Conservation (phyloP, 139 green algal species). For the Ostreobium quekettii region DNA sequence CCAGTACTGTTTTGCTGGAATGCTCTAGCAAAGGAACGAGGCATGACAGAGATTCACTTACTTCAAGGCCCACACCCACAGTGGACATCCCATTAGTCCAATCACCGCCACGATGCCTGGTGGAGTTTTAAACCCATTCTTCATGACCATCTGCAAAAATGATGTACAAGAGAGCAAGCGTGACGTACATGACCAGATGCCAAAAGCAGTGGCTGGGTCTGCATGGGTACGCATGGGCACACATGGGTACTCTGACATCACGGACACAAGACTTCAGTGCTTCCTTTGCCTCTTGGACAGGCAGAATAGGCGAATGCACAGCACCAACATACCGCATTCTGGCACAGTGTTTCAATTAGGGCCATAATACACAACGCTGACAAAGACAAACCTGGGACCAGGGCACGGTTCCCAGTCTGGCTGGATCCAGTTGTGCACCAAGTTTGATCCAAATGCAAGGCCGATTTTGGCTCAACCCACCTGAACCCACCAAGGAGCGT, state of each 20-base stretch:
- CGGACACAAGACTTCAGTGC: too few relatives aligned
- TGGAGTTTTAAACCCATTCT: constrained; percentile 31
- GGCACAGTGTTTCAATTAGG: too few relatives aligned
- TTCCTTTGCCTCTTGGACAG: too few relatives aligned
- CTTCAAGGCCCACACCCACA: constrained; percentile 37
- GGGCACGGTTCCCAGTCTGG: not conserved
- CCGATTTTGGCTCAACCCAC: not conserved
- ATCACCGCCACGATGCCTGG: constrained; percentile 27
- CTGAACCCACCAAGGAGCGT: constrained; percentile 27
- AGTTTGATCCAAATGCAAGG: not conserved
- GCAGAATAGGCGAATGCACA: too few relatives aligned
- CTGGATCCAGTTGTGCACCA: not conserved
- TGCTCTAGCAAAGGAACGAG: not conserved
- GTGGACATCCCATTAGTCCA: constrained; percentile 41
- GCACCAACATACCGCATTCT: too few relatives aligned
- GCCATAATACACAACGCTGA: too few relatives aligned
- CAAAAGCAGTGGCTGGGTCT: too few relatives aligned
- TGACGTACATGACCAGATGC: too few relatives aligned
- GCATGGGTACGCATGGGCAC: too few relatives aligned
- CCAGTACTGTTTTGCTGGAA: not conserved
- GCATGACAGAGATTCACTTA: not conserved
- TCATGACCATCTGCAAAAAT: constrained; percentile 25
- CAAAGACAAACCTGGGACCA: not conserved
- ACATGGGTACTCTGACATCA: too few relatives aligned
- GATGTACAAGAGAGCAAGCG: constrained; percentile 4